Evolutionary conservation across 2,329 filamentous ascomycete genomes (phyloP), one percentile per base, ranked within the genome.

Genomic region (Exserohilum rostratum): DNA sequence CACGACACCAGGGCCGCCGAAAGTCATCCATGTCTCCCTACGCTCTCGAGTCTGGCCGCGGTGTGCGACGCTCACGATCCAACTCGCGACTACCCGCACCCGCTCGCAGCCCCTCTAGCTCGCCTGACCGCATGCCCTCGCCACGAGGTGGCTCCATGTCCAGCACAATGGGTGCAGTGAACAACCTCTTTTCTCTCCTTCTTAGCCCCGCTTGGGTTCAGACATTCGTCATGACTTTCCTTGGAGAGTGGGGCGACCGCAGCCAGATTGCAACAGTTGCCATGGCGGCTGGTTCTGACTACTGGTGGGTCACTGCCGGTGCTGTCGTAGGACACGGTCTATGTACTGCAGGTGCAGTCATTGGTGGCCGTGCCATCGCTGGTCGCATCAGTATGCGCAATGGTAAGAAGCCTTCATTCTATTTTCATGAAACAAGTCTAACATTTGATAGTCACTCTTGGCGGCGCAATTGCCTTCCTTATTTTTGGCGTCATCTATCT

Each of bases 211-310:
- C 93, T 0, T 99, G 95, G 95, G 95, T 99, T 12, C 93, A 98
- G 78, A 99, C 95, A 0, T 99, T 99, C 72, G 86, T 96, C 66
- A 99, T 99, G 95, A 99, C 95, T 2, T 99, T 99, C 78, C 79
- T 99, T 27, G 95, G 95, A 35, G 95, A 99, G 76, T 99, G 95
- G 95, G 95, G 95, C 53, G 95, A 99, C 71, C 87, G 95, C 64
- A 96, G 91, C 73, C 95, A 99, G 79, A 98, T 99, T 69, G 95
- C 95, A 18, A 99, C 95, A 0, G 96, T 99, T 71, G 95, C 95
- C 49, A 99, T 99, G 95, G 95, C 95, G 45, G 93, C 95, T 30
- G 95, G 95, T 17, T 91, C 96, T 76, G 95, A 99, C 74, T 99
- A 98, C 76, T 98, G 93, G 93, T 97, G 92, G 90, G 95, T 99